A percentile compares a stretch with the other conserved stretches of the same genome.
Evolutionary conservation across 2,329 filamentous ascomycete species (phyloP).

Genomic region (Trichophyton mentagrophytes): DNA sequence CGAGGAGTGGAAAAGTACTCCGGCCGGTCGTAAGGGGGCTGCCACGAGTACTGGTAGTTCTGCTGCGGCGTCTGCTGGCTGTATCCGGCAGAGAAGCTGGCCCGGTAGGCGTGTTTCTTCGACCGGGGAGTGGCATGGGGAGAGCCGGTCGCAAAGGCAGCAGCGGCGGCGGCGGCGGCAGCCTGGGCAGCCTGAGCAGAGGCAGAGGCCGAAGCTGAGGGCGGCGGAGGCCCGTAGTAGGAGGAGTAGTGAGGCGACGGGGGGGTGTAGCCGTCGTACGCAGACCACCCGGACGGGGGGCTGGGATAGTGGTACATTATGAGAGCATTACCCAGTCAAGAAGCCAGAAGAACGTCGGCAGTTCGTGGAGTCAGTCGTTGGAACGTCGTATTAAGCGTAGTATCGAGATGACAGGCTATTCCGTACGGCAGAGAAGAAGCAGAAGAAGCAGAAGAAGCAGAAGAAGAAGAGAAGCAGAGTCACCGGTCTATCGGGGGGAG

Average conservation of each 20-base stretch:
- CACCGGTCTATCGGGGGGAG: constrained; percentile 32
- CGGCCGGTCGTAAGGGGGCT: constrained; percentile 28
- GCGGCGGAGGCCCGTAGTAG: constrained; percentile 37
- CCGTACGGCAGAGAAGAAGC: too few relatives aligned
- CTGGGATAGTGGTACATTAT: constrained; percentile 37
- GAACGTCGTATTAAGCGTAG: too few relatives aligned
- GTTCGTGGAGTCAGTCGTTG: constrained; percentile 12
- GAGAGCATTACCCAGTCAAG: constrained; percentile 13
- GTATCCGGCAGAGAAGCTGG: constrained; percentile 36
- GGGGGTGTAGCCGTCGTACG: constrained; percentile 38
- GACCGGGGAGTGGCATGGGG: constrained; percentile 32
- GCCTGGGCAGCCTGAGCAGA: not conserved
- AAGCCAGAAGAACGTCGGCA: constrained; percentile 20
- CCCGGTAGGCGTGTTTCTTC: constrained; percentile 44
- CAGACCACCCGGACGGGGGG: constrained; percentile 36
- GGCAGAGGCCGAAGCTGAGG: constrained; percentile 16
- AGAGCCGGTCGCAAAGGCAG: constrained; percentile 22
- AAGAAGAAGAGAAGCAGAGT: constrained; percentile 14
- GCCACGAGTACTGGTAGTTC: constrained; percentile 5
- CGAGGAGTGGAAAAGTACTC: constrained; percentile 41
- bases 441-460: constrained; percentile 2
- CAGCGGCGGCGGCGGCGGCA: not conserved
- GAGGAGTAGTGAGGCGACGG: constrained; percentile 39
- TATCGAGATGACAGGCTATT: too few relatives aligned
- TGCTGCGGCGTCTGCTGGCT: not conserved